Conservation (phyloP, 2,329 filamentous ascomycete species). For the Periconia sp. region DNA sequence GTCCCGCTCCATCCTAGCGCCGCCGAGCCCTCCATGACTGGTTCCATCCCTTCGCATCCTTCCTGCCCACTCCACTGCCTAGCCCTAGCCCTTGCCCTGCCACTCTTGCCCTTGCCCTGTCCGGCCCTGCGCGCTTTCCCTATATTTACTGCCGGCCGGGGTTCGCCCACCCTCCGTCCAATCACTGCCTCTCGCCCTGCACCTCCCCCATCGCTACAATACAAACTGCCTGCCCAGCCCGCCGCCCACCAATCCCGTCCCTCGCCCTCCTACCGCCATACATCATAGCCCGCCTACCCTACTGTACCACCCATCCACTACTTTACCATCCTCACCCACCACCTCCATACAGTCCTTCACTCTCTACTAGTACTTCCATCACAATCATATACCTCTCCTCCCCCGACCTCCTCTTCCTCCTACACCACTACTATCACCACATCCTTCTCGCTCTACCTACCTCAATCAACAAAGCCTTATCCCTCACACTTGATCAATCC, state of each 20-base stretch:
- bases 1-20: slow-evolving; percentile 19
- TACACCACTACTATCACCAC: background rate
- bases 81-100: too few relatives aligned
- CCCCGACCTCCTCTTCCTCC: background rate
- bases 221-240: slow-evolving; percentile 9
- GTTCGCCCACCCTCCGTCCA: slow-evolving; percentile 19
- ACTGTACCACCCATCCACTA: slow-evolving; percentile 20
- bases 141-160: slow-evolving; percentile 41
- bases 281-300: slow-evolving; percentile 41
- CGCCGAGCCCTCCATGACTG: background rate
- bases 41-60: slow-evolving; percentile 27
- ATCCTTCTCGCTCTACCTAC: slow-evolving; percentile 9
- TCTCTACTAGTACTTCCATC: slow-evolving; percentile 8
- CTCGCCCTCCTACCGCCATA: slow-evolving; percentile 34
- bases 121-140: slow-evolving; percentile 7
- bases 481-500: background rate
- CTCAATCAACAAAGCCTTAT: slow-evolving; percentile 10
- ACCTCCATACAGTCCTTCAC: slow-evolving; percentile 13
- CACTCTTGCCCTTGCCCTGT: too few relatives aligned
- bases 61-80: too few relatives aligned
- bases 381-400: background rate
- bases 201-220: background rate
- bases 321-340: slow-evolving; percentile 19
- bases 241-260: slow-evolving; percentile 36
- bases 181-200: slow-evolving; percentile 21